Evolutionary conservation across 2,329 filamentous ascomycete genomes (phyloP), one percentile per base, ranked within the genome.

Genomic region (Sclerotinia sclerotiorum): DNA sequence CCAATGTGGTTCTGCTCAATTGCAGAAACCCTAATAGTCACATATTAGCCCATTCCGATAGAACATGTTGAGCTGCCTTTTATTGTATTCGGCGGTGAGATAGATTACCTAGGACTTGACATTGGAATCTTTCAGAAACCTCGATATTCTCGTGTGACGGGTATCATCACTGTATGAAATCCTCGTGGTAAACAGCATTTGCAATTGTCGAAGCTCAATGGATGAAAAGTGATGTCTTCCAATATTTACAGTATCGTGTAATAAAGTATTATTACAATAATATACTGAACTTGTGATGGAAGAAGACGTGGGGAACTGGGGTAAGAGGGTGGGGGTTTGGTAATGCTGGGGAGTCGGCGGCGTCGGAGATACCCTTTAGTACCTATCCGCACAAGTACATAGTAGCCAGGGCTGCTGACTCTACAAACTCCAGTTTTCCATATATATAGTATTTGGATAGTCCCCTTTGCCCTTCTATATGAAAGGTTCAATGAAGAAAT

Each of bases 31-130:
- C 64, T 67, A 27, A 60, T 19, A 24, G 39, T 29, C 27, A 24
- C 48, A 27, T 39, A n/a, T 63, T 49, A 63, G 60, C 46, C 29
- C 27, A 51, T 7, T 19, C 24, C n/a, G 46, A 51, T 39, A 51
- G 29, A 4, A 51, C 46, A 60, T 35, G n/a, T 27, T 51, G 32
- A 35, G 15, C 39, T 51, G 29, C 32, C 21, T 15, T 24, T 32
- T 8, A 15, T 39, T 51, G 5, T 27, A 19, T 51, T 51, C n/a
- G 52, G 39, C 39, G 39, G 42, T 58, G 63, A 65, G 54, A 35
- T 60, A 5, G 29, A 46, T 60, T 67, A 67, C 64, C 54, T 61
- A 39, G 64, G 64, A 27, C 64, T 61, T 51, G 54, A 60, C 64
- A 67, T 67, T 60, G 52, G 39, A 35, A 66, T 49, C n/a, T 24